A percentile compares a stretch with the other conserved stretches of the same genome.
Conservation (phyloP, 1,284 basidiomycete genomes). For the Grifola frondosa region DNA sequence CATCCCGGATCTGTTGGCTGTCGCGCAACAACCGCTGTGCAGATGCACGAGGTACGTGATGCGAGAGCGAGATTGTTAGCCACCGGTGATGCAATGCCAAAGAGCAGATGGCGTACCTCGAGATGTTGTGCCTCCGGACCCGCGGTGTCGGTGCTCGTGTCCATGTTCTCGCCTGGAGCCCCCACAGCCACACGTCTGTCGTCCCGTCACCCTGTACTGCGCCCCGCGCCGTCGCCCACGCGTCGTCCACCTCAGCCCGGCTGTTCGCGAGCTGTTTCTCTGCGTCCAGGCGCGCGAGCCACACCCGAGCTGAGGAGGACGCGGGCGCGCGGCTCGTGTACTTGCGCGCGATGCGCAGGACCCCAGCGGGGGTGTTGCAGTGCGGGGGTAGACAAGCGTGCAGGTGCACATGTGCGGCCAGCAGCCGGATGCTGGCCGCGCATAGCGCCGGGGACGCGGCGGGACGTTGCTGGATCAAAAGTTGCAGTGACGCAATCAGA, state of each 20-base stretch:
- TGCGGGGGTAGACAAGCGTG: slow-evolving; percentile 32
- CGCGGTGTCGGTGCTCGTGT: slow-evolving; percentile 12
- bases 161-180: slow-evolving; percentile 30
- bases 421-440: slow-evolving; percentile 47
- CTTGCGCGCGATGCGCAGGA: slow-evolving; percentile 42
- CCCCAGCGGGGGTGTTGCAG: slow-evolving; percentile 31
- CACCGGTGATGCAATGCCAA: neutral
- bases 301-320: slow-evolving; percentile 46
- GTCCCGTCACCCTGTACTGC: slow-evolving; percentile 36
- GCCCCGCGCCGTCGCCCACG: slow-evolving; percentile 45
- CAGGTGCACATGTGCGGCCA: slow-evolving; percentile 24
- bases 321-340: slow-evolving; percentile 39
- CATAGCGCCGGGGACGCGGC: slow-evolving; percentile 39
- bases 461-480: slow-evolving; percentile 37
- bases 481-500: slow-evolving; percentile 50
- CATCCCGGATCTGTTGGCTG: slow-evolving; percentile 44
- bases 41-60: neutral
- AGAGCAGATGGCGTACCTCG: slow-evolving; percentile 35
- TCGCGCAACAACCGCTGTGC: slow-evolving; percentile 46
- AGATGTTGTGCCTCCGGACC: slow-evolving; percentile 31
- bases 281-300: slow-evolving; percentile 52
- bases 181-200: slow-evolving; percentile 53
- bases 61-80: neutral
- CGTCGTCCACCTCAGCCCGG: slow-evolving; percentile 28
- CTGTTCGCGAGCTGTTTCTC: slow-evolving; percentile 36